phyloP scores from a whole-genome alignment of 169 alveolate genomes.

The Hammondia hammondi region DNA sequence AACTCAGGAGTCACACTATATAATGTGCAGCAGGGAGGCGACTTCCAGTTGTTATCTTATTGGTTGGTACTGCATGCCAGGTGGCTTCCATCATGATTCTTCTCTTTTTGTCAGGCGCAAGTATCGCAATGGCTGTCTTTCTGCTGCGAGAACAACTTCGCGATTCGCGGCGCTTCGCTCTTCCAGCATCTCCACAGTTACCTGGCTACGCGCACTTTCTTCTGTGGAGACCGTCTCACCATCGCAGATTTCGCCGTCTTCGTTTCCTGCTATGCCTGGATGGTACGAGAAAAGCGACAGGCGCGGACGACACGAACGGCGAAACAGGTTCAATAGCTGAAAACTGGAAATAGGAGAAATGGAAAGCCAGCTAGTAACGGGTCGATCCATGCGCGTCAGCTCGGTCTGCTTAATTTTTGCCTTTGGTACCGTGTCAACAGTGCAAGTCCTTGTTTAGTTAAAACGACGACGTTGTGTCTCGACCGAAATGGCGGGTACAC shows the following conservation, averaged over 20 bases:
- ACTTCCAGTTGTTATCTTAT: too few relatives aligned
- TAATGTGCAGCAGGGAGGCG: too few relatives aligned
- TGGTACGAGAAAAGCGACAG: slow-evolving; percentile 14
- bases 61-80: too few relatives aligned
- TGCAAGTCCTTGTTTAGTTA: too few relatives aligned
- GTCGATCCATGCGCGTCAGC: too few relatives aligned
- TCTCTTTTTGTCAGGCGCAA: slow-evolving; percentile 1
- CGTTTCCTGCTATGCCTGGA: slow-evolving; percentile 21
- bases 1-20: too few relatives aligned
- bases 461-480: too few relatives aligned
- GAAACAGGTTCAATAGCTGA: not conserved
- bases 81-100: too few relatives aligned
- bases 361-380: not conserved
- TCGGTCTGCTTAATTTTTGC: too few relatives aligned
- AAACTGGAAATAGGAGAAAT: not conserved
- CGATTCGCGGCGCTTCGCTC: slow-evolving; percentile 1
- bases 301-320: not conserved
- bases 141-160: slow-evolving; percentile 25
- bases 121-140: slow-evolving; percentile 55
- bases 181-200: slow-evolving; percentile 24
- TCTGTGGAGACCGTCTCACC: slow-evolving; percentile 44
- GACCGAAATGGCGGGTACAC: too few relatives aligned
- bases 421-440: too few relatives aligned
- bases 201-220: slow-evolving; percentile 37
- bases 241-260: slow-evolving; percentile 43